These are phyloP conservation scores for Chlorophyllum brunneum DNA, from an alignment of 768 basidiomycete genomes.

Conservation along the genomic window DNA sequence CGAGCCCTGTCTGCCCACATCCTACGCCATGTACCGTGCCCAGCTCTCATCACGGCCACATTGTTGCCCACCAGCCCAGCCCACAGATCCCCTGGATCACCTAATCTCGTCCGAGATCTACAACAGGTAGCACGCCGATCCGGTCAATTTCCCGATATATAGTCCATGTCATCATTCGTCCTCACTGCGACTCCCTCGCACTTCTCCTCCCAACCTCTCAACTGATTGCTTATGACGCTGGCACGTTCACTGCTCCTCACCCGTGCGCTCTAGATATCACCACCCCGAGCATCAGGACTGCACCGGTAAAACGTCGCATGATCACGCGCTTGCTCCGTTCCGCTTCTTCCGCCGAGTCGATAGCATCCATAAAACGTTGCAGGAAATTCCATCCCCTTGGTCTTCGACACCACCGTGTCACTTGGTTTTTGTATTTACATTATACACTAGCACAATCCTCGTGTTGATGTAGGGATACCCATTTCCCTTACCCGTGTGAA, in stretches of 20 bases:
- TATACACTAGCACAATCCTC: not conserved
- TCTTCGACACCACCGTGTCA: not conserved
- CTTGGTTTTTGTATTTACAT: not conserved
- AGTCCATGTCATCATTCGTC: constrained; percentile 3
- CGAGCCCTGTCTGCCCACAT: too few species aligned
- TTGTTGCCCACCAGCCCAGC: not conserved
- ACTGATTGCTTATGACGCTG: too few species aligned
- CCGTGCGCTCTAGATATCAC: not conserved
- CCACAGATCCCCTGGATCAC: constrained; percentile 5
- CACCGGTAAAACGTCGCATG: constrained; percentile 5
- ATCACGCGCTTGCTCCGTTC: constrained; percentile 8
- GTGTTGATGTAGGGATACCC: not conserved
- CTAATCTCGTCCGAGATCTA: constrained; percentile 30
- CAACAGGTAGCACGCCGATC: constrained; percentile 21
- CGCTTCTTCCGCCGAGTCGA: constrained; percentile 7
- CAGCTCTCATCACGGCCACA: not conserved
- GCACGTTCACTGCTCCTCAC: not conserved
- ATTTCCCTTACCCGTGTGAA: not conserved
- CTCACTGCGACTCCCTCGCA: constrained; percentile 9
- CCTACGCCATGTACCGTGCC: not conserved
- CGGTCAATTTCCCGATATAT: constrained; percentile 19
- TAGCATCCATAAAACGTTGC: not conserved
- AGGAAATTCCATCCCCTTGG: not conserved
- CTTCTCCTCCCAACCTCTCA: not conserved
- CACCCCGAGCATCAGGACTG: not conserved